These are phyloP conservation scores for Coccomyxa subellipsoidea DNA, from an alignment of 163 green algal genomes.

Conservation along the genomic window DNA sequence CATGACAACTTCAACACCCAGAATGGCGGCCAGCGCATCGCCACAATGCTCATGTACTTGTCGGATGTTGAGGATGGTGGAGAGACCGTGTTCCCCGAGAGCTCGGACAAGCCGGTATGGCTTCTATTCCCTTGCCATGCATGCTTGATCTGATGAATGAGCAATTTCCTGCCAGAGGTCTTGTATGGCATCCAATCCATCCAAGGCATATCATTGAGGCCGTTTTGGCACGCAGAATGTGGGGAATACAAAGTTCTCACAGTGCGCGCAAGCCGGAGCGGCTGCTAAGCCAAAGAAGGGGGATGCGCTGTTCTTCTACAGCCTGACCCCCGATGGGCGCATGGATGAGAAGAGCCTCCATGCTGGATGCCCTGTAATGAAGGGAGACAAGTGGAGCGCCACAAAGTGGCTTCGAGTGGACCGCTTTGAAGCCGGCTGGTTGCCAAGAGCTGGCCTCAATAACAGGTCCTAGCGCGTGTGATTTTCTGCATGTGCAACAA, in stretches of 20 bases:
- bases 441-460: not conserved
- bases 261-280: conserved; percentile 67
- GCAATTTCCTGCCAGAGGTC: not conserved
- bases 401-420: conserved; percentile 79
- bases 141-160: not conserved
- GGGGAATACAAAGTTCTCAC: conserved; percentile 32
- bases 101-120: conserved; percentile 9
- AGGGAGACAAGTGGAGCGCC: conserved; percentile 77
- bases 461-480: not conserved
- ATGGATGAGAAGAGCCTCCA: conserved; percentile 64
- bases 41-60: conserved; percentile 87
- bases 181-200: too few relatives aligned
- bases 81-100: conserved; percentile 54
- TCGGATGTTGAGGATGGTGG: conserved; percentile 46
- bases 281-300: conserved; percentile 67
- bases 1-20: conserved; percentile 68
- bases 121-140: not conserved
- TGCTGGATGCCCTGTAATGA: conserved; percentile 68
- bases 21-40: conserved; percentile 78
- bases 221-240: not conserved
- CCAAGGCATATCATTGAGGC: too few relatives aligned
- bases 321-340: conserved; percentile 66
- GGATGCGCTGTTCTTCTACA: conserved; percentile 82
- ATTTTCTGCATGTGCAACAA: too few relatives aligned
- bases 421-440: not conserved